phyloP scores from a whole-genome alignment of 2,329 filamentous ascomycete genomes.

The Diaporthe batatas region DNA sequence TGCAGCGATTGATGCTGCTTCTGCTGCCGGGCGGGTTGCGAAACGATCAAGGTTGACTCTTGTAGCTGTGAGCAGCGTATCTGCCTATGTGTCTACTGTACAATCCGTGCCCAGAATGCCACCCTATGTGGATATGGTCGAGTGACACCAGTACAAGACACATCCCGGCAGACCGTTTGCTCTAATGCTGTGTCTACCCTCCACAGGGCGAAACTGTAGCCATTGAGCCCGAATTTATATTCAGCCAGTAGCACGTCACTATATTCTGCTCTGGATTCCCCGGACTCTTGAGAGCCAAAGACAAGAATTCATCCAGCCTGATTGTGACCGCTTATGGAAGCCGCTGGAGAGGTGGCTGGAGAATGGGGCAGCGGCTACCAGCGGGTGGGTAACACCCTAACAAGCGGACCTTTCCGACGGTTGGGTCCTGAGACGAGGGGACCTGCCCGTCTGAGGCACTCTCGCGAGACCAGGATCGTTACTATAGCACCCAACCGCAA shows the following conservation, averaged over 20 bases:
- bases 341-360: neutral
- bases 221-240: neutral
- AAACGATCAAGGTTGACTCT: neutral
- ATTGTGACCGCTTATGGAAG: neutral
- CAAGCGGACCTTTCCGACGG: constrained; percentile 33
- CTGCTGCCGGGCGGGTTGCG: neutral
- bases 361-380: neutral
- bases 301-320: neutral
- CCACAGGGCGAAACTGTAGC: neutral
- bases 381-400: constrained; percentile 38
- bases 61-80: neutral
- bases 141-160: constrained; percentile 2
- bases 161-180: neutral
- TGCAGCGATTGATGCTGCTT: neutral
- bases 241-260: neutral
- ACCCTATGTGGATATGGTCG: neutral
- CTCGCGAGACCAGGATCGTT: neutral
- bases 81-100: no score
- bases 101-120: neutral
- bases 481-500: constrained; percentile 23
- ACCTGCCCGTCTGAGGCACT: constrained; percentile 39
- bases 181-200: constrained; percentile 5
- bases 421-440: constrained; percentile 8
- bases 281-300: neutral
- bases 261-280: no score